Evolutionary conservation across 1,284 basidiomycete genomes (phyloP), one percentile per base, ranked within the genome.

Genomic region (Malassezia globosa): DNA sequence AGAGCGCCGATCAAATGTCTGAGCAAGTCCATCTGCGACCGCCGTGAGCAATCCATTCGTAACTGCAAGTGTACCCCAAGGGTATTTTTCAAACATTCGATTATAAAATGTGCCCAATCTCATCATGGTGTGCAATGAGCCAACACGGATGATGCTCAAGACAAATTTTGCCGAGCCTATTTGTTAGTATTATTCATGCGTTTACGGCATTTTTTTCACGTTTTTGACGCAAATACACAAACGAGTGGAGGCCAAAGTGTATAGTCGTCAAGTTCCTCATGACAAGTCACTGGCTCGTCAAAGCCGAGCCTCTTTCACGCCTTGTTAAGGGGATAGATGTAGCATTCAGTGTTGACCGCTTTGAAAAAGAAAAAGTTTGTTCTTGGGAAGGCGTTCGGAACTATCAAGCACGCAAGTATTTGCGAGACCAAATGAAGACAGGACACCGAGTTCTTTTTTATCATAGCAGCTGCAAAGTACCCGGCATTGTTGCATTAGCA

Each of bases 321-420:
- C 14, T 61, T 10, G 67, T 66, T 25, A 54, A 54, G 8, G 66
- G 67, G 7, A 41, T 55, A 7, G 66, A 70, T 38, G 62, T 70
- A 3, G 51, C 64, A 7, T 69, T 68, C 41, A 62, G 61, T 38
- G 50, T 64, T 25, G 61, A 66, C 47, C 48, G 53, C 22, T 54
- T 69, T 26, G 45, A 51, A 11, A 42, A 49, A 11, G 46, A 47
- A 25, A 38, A 51, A 37, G 81, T 78, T 7, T 87, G 87, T 0
- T 76, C 82, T 16, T 94, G 89, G 89, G 89, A 94, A 65, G 89
- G 89, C 46, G 83, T 89, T 18, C 63, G 90, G 35, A 94, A 87
- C 67, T 85, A 86, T 59, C 84, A 92, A 73, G 92, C 90, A 1
- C 81, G 85, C 63, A 89, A 88, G 61, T 75, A 89, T 52, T 89